A percentile compares a stretch with the other conserved stretches of the same genome.
Evolutionary conservation across 208 protist species (phyloP).

Genomic region (Leishmania gerbilli): DNA sequence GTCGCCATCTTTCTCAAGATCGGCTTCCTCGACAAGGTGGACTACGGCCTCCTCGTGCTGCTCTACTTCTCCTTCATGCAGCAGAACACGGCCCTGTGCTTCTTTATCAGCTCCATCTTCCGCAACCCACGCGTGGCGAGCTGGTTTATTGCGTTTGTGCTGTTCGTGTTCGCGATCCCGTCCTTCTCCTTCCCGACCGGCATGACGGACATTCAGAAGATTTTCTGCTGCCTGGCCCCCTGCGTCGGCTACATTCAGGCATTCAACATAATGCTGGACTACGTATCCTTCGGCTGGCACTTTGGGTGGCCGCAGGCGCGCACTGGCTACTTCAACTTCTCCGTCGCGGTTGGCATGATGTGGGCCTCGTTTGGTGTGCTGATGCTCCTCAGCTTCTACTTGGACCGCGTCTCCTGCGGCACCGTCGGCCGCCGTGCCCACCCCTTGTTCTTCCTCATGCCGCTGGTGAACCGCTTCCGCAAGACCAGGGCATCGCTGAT

Average conservation of each 20-base stretch:
- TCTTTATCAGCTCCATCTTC: slow-evolving; percentile 80
- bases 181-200: slow-evolving; percentile 69
- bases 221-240: slow-evolving; percentile 53
- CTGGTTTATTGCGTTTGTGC: slow-evolving; percentile 60
- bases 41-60: slow-evolving; percentile 68
- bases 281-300: slow-evolving; percentile 41
- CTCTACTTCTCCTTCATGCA: slow-evolving; percentile 80
- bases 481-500: slow-evolving; percentile 30
- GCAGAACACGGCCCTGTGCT: slow-evolving; percentile 66
- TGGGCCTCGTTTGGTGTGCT: slow-evolving; percentile 69
- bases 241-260: slow-evolving; percentile 60
- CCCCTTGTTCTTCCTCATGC: slow-evolving; percentile 76
- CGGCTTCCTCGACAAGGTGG: slow-evolving; percentile 60
- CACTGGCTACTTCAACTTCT: slow-evolving; percentile 49
- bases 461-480: slow-evolving; percentile 45
- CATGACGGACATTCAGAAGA: slow-evolving; percentile 44
- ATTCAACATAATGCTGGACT: slow-evolving; percentile 58
- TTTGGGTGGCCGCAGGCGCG: slow-evolving; percentile 46
- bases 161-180: slow-evolving; percentile 71
- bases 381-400: slow-evolving; percentile 77
- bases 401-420: slow-evolving; percentile 81
- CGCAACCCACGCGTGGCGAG: slow-evolving; percentile 72
- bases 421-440: slow-evolving; percentile 56
- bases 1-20: slow-evolving; percentile 55
- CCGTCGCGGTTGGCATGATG: slow-evolving; percentile 73